Evolutionary conservation across 2,329 filamentous ascomycete species (phyloP), one percentile per base, ranked within the genome.

Genomic region (Trichoderma citrinoviride): DNA sequence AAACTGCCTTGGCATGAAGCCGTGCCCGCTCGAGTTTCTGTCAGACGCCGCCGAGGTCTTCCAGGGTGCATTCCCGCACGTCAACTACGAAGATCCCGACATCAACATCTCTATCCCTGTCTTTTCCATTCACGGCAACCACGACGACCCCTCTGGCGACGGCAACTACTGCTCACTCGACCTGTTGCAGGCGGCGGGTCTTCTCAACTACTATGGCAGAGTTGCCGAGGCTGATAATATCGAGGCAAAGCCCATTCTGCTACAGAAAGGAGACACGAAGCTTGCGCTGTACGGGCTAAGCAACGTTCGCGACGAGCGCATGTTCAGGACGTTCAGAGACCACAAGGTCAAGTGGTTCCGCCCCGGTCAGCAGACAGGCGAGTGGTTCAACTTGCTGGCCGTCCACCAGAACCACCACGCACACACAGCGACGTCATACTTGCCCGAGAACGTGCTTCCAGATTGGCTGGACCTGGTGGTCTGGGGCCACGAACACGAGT

Each of bases 401-500:
- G 91, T 99, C 3, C 95, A 99, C 74, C 95, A 99, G 73, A 99
- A 99, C 71, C 95, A 98, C 73, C 88, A 95, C 72, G 92, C 93
- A 0, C 90, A 97, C 73, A 96, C 92, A 0, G 87, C 93, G 19
- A 98, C 94, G 0, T 90, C 91, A n/a, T 98, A 97, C 73, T 83
- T 99, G 0, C 94, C 96, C 0, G 96, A 99, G 73, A 92, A 90
- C 71, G 95, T 97, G 71, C 81, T 99, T 0, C 96, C 95, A 0
- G 88, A 92, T 19, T 98, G 96, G 79, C 81, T 99, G 68, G 90
- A 99, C 73, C 82, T 99, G 5, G 87, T 99, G 0, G 85, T 99
- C 57, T 99, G 95, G 95, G 95, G 95, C 3, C 95, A 99, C 72
- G 95, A 99, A 77, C 95, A 99, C 73, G 94, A 99, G 76, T 99